A percentile compares a stretch with the other conserved stretches of the same genome.
These are phyloP conservation scores for Tolypocladium tundrense DNA, from an alignment of 2,329 filamentous ascomycete genomes.

Conservation along the genomic window DNA sequence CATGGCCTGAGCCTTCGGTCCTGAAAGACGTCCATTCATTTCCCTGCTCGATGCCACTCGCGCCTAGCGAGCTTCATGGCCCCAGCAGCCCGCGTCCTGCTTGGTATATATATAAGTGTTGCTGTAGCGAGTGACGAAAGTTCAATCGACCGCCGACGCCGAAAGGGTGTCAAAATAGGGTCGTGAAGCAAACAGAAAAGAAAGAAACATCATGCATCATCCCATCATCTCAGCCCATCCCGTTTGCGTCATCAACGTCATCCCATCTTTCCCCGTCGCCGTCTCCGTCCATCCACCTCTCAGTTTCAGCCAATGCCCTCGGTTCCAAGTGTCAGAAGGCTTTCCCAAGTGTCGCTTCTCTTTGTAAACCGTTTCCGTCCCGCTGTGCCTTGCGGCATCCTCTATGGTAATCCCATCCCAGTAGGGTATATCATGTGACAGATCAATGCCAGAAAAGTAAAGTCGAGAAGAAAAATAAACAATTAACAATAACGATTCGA, in stretches of 20 bases:
- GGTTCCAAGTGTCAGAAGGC: not conserved
- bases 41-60: not conserved
- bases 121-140: not conserved
- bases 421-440: slow-evolving; percentile 17
- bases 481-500: slow-evolving; percentile 1
- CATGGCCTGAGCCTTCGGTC: not conserved
- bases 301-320: not conserved
- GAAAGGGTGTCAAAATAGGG: not conserved
- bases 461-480: slow-evolving; percentile 8
- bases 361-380: slow-evolving; percentile 2
- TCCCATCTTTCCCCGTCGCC: not conserved
- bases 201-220: slow-evolving; percentile 1
- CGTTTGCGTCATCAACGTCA: slow-evolving; percentile 1
- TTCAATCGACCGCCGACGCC: not conserved
- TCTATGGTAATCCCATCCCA: slow-evolving; percentile 23
- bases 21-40: not conserved
- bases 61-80: not conserved
- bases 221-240: not conserved
- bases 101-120: not conserved
- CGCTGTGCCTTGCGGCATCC: slow-evolving; percentile 29
- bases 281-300: not conserved
- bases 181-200: not conserved
- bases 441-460: slow-evolving; percentile 11
- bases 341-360: slow-evolving; percentile 3
- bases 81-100: not conserved